These are phyloP conservation scores for Phyllosticta citribraziliensis DNA, from an alignment of 2,329 filamentous ascomycete species.

Conservation along the genomic window DNA sequence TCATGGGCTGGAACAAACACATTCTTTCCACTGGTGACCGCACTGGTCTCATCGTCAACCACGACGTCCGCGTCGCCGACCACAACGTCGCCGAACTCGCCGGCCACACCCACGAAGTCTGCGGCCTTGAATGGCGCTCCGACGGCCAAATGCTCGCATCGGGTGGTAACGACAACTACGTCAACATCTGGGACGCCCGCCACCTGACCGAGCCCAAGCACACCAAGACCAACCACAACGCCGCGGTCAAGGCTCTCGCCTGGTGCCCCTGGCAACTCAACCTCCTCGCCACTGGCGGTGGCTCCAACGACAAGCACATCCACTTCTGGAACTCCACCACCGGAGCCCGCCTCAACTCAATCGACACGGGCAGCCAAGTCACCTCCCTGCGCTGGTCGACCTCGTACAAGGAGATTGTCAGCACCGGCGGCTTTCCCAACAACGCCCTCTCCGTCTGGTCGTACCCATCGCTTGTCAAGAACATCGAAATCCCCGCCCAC, in stretches of 20 bases:
- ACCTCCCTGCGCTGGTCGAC: conserved; percentile 95
- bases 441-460: conserved; percentile 99
- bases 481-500: conserved; percentile 94
- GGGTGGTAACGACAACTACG: conserved; percentile 96
- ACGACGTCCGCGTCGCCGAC: conserved; percentile 93
- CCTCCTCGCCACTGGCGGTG: conserved; percentile 89
- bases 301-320: conserved; percentile 93
- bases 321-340: conserved; percentile 99
- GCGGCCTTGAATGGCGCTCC: conserved; percentile 92
- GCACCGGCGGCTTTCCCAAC: conserved; percentile 96
- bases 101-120: conserved; percentile 95
- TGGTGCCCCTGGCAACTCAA: conserved; percentile 99
- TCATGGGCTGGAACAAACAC: conserved; percentile 99
- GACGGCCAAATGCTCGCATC: conserved; percentile 96
- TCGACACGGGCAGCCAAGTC: conserved; percentile 95
- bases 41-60: conserved; percentile 93
- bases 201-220: conserved; percentile 92
- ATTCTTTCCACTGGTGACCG: conserved; percentile 89
- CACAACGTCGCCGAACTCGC: conserved; percentile 98
- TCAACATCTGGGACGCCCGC: conserved; percentile 97
- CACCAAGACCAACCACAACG: conserved; percentile 99
- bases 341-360: conserved; percentile 95
- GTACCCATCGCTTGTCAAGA: conserved; percentile 93
- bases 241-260: conserved; percentile 92
- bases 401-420: conserved; percentile 95